phyloP scores from a whole-genome alignment of 192 early-diverging fungal species.

The Coemansia brasiliensis region DNA sequence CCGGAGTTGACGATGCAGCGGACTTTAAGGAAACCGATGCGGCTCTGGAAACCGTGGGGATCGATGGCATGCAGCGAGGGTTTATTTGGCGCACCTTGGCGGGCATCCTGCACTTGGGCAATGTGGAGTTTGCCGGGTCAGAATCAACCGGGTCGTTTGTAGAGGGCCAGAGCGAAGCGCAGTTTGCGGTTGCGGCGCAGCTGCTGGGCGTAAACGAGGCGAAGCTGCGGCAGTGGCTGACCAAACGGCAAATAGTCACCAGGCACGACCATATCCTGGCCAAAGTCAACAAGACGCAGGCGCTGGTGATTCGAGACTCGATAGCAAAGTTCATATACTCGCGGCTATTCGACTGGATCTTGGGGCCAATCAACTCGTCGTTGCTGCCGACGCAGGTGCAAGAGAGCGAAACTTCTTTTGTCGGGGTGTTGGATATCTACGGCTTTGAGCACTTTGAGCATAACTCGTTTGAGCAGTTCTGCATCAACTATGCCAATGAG shows the following conservation, averaged over 20 bases:
- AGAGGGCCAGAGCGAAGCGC: conserved; percentile 66
- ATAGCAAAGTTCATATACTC: conserved; percentile 76
- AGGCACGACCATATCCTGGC: conserved; percentile 79
- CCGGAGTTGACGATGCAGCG: conserved; percentile 60
- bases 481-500: conserved; percentile 90
- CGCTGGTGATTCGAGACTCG: conserved; percentile 71
- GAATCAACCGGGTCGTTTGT: conserved; percentile 63
- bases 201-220: conserved; percentile 79
- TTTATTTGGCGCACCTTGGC: conserved; percentile 86
- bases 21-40: conserved; percentile 69
- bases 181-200: conserved; percentile 71
- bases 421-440: conserved; percentile 85
- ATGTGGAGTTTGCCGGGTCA: conserved; percentile 66
- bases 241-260: conserved; percentile 82
- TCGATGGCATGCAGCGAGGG: conserved; percentile 70
- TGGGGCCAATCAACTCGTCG: conserved; percentile 79
- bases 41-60: conserved; percentile 84
- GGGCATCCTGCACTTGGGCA: conserved; percentile 87
- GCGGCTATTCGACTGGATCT: conserved; percentile 78
- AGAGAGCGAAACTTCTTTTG: conserved; percentile 63
- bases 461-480: conserved; percentile 66
- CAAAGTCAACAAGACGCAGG: conserved; percentile 68
- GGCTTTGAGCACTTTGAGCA: conserved; percentile 70
- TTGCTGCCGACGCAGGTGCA: conserved; percentile 60
- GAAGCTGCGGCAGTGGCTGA: conserved; percentile 75